Conservation (phyloP, 768 basidiomycete species). For the Leccinum arenicola region DNA sequence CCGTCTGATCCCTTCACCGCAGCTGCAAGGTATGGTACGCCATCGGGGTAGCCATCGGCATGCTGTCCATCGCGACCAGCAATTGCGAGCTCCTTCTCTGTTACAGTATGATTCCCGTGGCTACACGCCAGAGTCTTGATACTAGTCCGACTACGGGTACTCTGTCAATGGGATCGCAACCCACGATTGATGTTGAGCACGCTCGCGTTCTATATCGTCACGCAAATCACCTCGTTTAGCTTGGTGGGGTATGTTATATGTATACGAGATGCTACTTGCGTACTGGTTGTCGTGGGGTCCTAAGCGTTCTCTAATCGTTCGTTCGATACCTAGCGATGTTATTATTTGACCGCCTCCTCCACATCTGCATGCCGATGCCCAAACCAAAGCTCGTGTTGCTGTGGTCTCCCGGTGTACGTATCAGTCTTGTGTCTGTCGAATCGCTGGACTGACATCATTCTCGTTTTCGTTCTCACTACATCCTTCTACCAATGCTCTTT, state of each 20-base stretch:
- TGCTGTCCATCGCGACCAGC: slow-evolving; percentile 20
- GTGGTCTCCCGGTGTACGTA: slow-evolving; percentile 30
- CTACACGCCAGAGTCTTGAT: slow-evolving; percentile 29
- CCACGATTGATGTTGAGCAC: slow-evolving; percentile 31
- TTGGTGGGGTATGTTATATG: slow-evolving; percentile 23
- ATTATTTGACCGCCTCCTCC: slow-evolving; percentile 8
- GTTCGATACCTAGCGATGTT: slow-evolving; percentile 15
- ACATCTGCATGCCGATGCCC: slow-evolving; percentile 18
- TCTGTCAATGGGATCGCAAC: slow-evolving; percentile 31
- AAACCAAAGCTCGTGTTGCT: slow-evolving; percentile 24
- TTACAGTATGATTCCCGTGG: not conserved
- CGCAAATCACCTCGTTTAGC: slow-evolving; percentile 26
- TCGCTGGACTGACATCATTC: not conserved
- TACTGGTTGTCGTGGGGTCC: not conserved
- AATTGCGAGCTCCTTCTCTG: slow-evolving; percentile 30
- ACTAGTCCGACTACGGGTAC: slow-evolving; percentile 38
- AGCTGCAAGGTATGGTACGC: slow-evolving; percentile 28
- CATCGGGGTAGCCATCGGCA: slow-evolving; percentile 19
- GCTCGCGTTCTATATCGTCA: slow-evolving; percentile 28
- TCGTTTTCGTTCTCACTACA: not conserved
- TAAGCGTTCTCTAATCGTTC: not conserved
- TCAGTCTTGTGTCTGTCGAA: not conserved
- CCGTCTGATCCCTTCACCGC: slow-evolving; percentile 1
- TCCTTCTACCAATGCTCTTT: no score
- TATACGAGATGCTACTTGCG: slow-evolving; percentile 27